These are phyloP conservation scores for Fagus crenata DNA, from an alignment of 306 rosid genomes.

Conservation along the genomic window DNA sequence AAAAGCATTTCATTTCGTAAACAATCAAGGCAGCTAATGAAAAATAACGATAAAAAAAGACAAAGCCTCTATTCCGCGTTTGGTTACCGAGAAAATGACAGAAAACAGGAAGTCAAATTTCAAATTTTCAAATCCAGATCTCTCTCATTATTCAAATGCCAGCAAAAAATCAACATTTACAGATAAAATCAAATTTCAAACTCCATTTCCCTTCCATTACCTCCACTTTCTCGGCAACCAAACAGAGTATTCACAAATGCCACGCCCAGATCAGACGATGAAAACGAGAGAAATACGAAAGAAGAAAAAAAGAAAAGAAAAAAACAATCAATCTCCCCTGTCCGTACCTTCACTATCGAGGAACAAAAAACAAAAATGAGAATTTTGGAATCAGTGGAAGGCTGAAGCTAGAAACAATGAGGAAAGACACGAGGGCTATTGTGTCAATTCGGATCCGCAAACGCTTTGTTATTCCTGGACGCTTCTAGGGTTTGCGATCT, in stretches of 20 bases:
- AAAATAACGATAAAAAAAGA: slow-evolving; percentile 17
- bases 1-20: slow-evolving; percentile 16
- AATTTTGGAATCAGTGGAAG: not conserved
- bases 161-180: not conserved
- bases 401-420: not conserved
- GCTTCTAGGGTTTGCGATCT: slow-evolving; percentile 13
- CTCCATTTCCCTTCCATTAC: slow-evolving; percentile 7
- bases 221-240: slow-evolving; percentile 26
- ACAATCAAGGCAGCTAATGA: not conserved
- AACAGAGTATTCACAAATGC: slow-evolving; percentile 8
- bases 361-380: slow-evolving; percentile 3
- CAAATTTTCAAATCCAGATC: slow-evolving; percentile 29
- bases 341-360: slow-evolving; percentile 18
- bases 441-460: slow-evolving; percentile 39
- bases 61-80: slow-evolving; percentile 15
- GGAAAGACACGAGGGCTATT: slow-evolving; percentile 32
- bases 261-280: slow-evolving; percentile 37
- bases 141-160: not conserved
- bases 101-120: not conserved
- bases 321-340: not conserved
- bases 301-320: slow-evolving; percentile 5
- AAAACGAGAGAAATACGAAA: not conserved
- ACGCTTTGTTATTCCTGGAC: not conserved
- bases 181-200: not conserved
- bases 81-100: slow-evolving; percentile 13